Evolutionary conservation across 805 yeast genomes (phyloP), one percentile per base, ranked within the genome.

Genomic region (Metschnikowia anglica): DNA sequence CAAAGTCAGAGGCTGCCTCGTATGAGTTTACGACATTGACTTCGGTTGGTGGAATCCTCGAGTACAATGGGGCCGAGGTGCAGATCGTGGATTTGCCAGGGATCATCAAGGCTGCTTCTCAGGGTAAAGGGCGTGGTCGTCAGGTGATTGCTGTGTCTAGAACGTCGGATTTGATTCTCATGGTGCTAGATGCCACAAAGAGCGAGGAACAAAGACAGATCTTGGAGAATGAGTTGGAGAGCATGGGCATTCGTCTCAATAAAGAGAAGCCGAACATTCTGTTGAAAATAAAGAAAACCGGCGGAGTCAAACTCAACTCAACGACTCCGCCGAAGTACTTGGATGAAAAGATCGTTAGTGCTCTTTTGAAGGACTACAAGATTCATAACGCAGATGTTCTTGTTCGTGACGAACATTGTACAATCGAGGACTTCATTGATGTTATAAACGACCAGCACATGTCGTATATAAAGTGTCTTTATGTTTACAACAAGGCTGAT

Each of bases 51-150:
- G 97, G 98, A 36, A 95, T 93, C 10, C 71, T 91, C 54, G 91
- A 89, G 60, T 89, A 91, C 60, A 88, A 89, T 60, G 98, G 98
- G 28, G 97, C 98, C 0, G 97, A 90, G 59, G 89, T 91, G 49
- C 99, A 91, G 68, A 83, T 93, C 52, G 91, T 91, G n/a, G 99
- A 91, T 75, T 69, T 91, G 39, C 99, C 99, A 1, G 99, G 99
- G 63, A 91, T 91, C 54, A 91, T 91, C 44, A 88, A 87, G 61
- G 98, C 98, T 33, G 98, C 98, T 3, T 76, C 95, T 26, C 96
- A 88, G 60, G 98, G 98, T 57, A 90, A 90, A 65, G 99, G 99
- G 55, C 80, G 99, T 64, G 98, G 98, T 44, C 77, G 96, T 56
- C 98, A 93, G 63, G 98, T 93, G 31, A 90, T 91, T 51, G 85